phyloP scores from a whole-genome alignment of 768 basidiomycete genomes.

The Lentinula aciculospora region DNA sequence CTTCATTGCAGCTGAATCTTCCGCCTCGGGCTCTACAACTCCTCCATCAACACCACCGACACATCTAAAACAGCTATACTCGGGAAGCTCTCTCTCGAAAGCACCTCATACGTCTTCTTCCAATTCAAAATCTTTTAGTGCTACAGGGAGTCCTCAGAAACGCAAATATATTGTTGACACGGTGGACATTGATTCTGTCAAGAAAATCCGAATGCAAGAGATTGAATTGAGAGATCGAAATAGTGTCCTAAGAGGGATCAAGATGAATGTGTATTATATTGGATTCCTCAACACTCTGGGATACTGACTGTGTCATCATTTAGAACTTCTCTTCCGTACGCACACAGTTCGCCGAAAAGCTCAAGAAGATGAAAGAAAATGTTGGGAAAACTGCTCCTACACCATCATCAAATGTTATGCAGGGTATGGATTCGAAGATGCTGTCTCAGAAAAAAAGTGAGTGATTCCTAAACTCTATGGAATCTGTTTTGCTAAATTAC shows the following conservation, averaged over 20 bases:
- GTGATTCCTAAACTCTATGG: conserved; percentile 17
- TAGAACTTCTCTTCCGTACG: conserved; percentile 81
- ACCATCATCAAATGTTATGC: conserved; percentile 19
- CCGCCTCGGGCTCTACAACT: conserved; percentile 18
- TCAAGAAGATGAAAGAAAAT: conserved; percentile 72
- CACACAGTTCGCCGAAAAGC: conserved; percentile 61
- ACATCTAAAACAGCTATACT: conserved; percentile 20
- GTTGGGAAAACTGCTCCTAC: conserved; percentile 44
- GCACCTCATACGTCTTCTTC: conserved; percentile 21
- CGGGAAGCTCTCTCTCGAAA: background rate
- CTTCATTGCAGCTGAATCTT: conserved; percentile 33
- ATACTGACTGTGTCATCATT: background rate
- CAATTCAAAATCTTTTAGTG: conserved; percentile 18
- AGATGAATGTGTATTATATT: conserved; percentile 63
- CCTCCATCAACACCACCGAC: conserved; percentile 58
- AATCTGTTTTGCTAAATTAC: no score
- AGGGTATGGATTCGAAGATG: conserved; percentile 44
- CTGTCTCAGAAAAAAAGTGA: conserved; percentile 67
- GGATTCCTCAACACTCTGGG: background rate
- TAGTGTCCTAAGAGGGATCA: conserved; percentile 76
- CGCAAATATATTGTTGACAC: conserved; percentile 74
- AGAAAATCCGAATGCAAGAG: conserved; percentile 72
- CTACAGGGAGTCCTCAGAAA: conserved; percentile 47
- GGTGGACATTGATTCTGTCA: conserved; percentile 79
- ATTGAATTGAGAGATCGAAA: conserved; percentile 81